Evolutionary conservation across 1,284 basidiomycete species (phyloP).

Genomic region (Fistulinella cinereoalba): DNA sequence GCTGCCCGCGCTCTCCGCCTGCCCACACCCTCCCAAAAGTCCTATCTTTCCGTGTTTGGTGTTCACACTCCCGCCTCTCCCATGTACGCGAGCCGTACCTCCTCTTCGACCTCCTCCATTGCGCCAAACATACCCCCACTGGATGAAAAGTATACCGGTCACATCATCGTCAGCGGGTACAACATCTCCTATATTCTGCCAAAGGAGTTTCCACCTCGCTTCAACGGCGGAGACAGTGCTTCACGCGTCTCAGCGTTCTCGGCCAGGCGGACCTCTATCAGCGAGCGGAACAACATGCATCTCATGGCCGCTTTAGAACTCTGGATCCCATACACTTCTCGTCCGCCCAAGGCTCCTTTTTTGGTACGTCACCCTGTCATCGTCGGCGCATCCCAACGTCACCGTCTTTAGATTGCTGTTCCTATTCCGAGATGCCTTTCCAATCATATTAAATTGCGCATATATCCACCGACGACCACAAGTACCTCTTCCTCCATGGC

Average conservation of each 20-base stretch:
- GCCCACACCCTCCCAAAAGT: slow-evolving; percentile 54
- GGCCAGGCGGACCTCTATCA: slow-evolving; percentile 49
- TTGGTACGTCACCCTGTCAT: slow-evolving; percentile 45
- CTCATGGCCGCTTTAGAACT: slow-evolving; percentile 78
- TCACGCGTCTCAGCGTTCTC: slow-evolving; percentile 35
- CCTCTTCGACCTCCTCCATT: slow-evolving; percentile 27
- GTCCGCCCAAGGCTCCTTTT: slow-evolving; percentile 67
- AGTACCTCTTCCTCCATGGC: slow-evolving; percentile 60
- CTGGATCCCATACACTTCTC: slow-evolving; percentile 65
- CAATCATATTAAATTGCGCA: slow-evolving; percentile 68
- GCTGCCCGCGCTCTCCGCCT: slow-evolving; percentile 68
- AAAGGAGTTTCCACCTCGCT: slow-evolving; percentile 59
- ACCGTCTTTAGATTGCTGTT: slow-evolving; percentile 56
- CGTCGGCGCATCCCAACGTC: slow-evolving; percentile 3
- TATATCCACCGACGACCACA: slow-evolving; percentile 54
- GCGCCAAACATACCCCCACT: slow-evolving; percentile 38
- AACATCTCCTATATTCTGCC: slow-evolving; percentile 73
- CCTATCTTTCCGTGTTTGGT: slow-evolving; percentile 56
- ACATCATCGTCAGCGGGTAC: slow-evolving; percentile 72
- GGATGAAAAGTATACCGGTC: slow-evolving; percentile 67
- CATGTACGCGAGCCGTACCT: slow-evolving; percentile 39
- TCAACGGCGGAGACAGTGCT: slow-evolving; percentile 35
- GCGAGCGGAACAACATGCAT: slow-evolving; percentile 55
- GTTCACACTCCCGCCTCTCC: slow-evolving; percentile 36
- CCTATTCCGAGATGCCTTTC: slow-evolving; percentile 74